These are phyloP conservation scores for Paecilomyces formosus DNA, from an alignment of 2,329 filamentous ascomycete species.

Conservation along the genomic window DNA sequence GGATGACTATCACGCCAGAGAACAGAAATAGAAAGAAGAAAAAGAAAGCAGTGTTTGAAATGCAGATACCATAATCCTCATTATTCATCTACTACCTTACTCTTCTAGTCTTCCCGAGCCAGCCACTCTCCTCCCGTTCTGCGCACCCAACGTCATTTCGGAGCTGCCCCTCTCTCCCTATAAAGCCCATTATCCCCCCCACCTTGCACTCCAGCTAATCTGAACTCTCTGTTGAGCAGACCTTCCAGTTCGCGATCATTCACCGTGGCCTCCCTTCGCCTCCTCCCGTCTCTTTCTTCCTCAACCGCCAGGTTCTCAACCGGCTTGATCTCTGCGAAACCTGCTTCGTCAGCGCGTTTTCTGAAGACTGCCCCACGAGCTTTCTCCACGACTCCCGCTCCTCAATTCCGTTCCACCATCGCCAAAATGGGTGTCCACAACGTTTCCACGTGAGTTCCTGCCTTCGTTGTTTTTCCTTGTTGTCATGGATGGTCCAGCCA, in stretches of 20 bases:
- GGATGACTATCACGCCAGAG: neutral
- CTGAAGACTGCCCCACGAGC: constrained; percentile 6
- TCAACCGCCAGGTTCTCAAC: constrained; percentile 7
- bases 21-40: neutral
- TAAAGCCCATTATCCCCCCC: constrained; percentile 18
- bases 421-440: constrained; percentile 42
- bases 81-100: neutral
- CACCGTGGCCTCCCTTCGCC: constrained; percentile 18
- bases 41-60: neutral
- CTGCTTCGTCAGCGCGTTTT: constrained; percentile 1
- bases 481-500: constrained; percentile 9
- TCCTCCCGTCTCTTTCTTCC: constrained; percentile 10
- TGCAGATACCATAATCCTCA: too few species aligned
- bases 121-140: neutral
- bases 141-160: constrained; percentile 19
- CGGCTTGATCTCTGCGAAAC: neutral
- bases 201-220: constrained; percentile 7
- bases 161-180: constrained; percentile 12
- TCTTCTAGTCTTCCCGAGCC: neutral
- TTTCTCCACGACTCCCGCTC: constrained; percentile 23
- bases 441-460: constrained; percentile 27
- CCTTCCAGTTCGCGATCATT: constrained; percentile 9
- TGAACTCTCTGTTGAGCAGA: too few species aligned
- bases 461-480: constrained; percentile 5
- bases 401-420: constrained; percentile 36